Conservation (phyloP, 257 asterid species). For the Salvia rosmarinus region DNA sequence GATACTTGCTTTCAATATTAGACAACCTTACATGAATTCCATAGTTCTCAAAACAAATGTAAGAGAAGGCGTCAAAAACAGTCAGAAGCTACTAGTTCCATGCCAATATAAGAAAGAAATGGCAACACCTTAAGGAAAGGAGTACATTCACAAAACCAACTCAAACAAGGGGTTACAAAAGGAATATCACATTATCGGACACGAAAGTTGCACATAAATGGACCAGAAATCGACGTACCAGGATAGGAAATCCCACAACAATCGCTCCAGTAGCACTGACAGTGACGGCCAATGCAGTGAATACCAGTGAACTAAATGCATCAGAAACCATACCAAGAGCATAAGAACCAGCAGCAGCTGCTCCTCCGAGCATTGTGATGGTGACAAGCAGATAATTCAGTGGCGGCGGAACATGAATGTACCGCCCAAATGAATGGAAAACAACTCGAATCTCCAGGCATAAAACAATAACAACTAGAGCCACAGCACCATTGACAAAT, state of each 20-base stretch:
- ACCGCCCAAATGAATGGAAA: constrained; percentile 93
- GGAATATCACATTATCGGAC: constrained; percentile 19
- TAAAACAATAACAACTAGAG: constrained; percentile 69
- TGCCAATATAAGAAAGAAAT: not conserved
- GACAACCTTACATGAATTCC: constrained; percentile 15
- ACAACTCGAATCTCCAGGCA: constrained; percentile 96
- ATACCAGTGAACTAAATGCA: constrained; percentile 71
- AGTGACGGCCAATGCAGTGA: constrained; percentile 67
- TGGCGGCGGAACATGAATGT: constrained; percentile 96
- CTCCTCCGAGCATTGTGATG: constrained; percentile 91
- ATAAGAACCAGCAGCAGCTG: constrained; percentile 79
- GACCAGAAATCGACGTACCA: constrained; percentile 55
- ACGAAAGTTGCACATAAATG: constrained; percentile 12
- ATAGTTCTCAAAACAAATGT: not conserved
- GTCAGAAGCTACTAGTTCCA: constrained; percentile 16
- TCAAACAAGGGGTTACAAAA: constrained; percentile 12
- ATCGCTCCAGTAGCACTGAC: constrained; percentile 95
- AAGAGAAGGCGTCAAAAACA: not conserved
- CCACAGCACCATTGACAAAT: constrained; percentile 83
- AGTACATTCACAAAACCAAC: not conserved
- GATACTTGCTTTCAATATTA: constrained; percentile 23
- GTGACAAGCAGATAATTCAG: constrained; percentile 83
- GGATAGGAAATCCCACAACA: constrained; percentile 84
- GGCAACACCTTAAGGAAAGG: not conserved
- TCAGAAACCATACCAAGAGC: constrained; percentile 88